A percentile compares a stretch with the other conserved stretches of the same genome.
These are phyloP conservation scores for Plasmodium berghei DNA, from an alignment of 169 alveolate species.

Conservation along the genomic window DNA sequence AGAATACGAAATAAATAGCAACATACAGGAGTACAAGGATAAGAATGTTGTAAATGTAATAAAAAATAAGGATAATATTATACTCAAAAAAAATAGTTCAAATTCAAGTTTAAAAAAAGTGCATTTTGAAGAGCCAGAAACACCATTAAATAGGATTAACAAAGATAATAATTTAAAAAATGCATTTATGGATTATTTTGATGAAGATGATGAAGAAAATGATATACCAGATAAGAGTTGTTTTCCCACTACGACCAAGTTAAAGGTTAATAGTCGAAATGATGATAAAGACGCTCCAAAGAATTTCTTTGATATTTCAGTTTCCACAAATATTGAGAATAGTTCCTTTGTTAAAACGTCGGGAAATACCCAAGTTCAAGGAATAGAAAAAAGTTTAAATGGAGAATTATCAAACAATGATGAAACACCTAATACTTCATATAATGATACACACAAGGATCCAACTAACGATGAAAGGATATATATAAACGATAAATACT, in stretches of 20 bases:
- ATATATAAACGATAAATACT: background rate
- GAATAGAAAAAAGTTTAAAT: background rate
- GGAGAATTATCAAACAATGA: background rate
- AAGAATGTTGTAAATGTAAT: background rate
- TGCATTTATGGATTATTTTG: constrained; percentile 39
- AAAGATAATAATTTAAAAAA: constrained; percentile 36
- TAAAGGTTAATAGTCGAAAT: background rate
- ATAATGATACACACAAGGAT: background rate
- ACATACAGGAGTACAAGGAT: background rate
- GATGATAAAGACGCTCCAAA: background rate
- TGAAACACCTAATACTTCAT: background rate
- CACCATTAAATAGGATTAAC: constrained; percentile 50
- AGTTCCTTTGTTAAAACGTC: background rate
- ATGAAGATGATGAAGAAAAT: constrained; percentile 21
- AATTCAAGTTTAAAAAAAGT: constrained; percentile 7
- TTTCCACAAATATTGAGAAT: background rate
- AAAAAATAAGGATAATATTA: background rate
- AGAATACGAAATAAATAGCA: background rate
- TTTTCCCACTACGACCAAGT: no score
- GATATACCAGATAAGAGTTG: background rate
- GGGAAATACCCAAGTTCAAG: background rate
- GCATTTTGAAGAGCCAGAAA: constrained; percentile 18
- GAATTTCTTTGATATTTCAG: background rate
- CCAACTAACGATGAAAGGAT: background rate
- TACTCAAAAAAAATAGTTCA: background rate